A percentile compares a stretch with the other conserved stretches of the same genome.
Evolutionary conservation across 768 basidiomycete genomes (phyloP).

Genomic region (Lactifluus volemus): DNA sequence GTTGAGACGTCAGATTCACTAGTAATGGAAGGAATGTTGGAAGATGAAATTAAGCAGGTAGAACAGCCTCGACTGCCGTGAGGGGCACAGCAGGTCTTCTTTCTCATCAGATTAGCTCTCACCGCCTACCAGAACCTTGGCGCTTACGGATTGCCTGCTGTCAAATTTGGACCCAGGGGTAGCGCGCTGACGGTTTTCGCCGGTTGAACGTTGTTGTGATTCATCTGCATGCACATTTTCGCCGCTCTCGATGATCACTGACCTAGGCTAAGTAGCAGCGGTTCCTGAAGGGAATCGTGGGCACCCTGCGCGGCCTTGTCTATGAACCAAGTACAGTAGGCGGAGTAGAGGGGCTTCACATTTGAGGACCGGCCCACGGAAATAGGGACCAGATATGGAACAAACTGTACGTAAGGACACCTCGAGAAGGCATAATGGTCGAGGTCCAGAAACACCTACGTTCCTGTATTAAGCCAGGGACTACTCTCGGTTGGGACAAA

Average conservation of each 20-base stretch:
- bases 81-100: neutral
- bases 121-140: neutral
- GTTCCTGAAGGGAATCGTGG: neutral
- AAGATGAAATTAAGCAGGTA: neutral
- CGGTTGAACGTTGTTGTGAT: neutral
- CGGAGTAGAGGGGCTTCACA: neutral
- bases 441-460: neutral
- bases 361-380: neutral
- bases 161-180: neutral
- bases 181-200: neutral
- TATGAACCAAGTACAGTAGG: neutral
- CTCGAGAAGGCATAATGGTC: neutral
- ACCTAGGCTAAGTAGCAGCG: no score
- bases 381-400: neutral
- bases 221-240: neutral
- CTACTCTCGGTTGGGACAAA: neutral
- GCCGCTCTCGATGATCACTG: neutral
- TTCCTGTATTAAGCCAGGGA: neutral
- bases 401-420: neutral
- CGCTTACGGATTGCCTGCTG: neutral
- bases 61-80: neutral
- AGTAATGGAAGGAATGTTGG: neutral
- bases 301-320: neutral
- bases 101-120: conserved; percentile 1
- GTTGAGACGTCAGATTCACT: neutral